Conservation (phyloP, 2,329 filamentous ascomycete species). For the Fusarium sacchari region DNA sequence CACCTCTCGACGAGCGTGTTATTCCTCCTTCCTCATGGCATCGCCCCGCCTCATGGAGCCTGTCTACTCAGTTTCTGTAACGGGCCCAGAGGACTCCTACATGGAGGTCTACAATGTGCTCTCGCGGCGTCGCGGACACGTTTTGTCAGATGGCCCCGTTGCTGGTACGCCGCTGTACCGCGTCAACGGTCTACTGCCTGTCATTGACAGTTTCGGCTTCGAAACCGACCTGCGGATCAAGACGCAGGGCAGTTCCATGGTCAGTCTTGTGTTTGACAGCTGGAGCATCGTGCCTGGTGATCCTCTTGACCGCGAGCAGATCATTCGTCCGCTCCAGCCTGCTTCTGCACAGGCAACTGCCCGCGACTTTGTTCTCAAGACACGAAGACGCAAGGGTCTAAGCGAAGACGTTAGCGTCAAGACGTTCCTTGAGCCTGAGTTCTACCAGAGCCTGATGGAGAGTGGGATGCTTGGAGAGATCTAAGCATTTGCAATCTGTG, state of each 20-base stretch:
- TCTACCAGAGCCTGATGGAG: constrained; percentile 88
- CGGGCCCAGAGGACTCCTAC: constrained; percentile 88
- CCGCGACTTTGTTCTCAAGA: constrained; percentile 96
- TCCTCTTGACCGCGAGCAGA: constrained; percentile 87
- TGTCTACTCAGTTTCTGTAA: constrained; percentile 91
- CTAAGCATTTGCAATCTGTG: constrained; percentile 29
- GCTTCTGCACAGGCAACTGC: constrained; percentile 89
- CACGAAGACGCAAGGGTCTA: constrained; percentile 88
- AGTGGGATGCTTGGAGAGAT: constrained; percentile 80
- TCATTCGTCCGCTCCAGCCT: constrained; percentile 85
- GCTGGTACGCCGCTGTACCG: constrained; percentile 94
- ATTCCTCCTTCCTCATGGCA: constrained; percentile 96
- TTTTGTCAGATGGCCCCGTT: constrained; percentile 92
- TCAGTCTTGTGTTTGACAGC: constrained; percentile 92
- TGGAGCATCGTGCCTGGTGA: constrained; percentile 98
- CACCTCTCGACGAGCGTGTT: constrained; percentile 90
- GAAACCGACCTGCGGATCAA: constrained; percentile 97
- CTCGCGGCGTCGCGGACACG: constrained; percentile 87
- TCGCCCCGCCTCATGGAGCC: constrained; percentile 97
- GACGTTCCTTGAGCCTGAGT: constrained; percentile 95
- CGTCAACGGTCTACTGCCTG: constrained; percentile 89
- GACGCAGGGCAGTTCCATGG: constrained; percentile 90
- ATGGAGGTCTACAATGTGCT: constrained; percentile 92
- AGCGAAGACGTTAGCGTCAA: constrained; percentile 96
- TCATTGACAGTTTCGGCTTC: constrained; percentile 97